Evolutionary conservation across 2,329 filamentous ascomycete genomes (phyloP).

Genomic region (Fusarium coicis): DNA sequence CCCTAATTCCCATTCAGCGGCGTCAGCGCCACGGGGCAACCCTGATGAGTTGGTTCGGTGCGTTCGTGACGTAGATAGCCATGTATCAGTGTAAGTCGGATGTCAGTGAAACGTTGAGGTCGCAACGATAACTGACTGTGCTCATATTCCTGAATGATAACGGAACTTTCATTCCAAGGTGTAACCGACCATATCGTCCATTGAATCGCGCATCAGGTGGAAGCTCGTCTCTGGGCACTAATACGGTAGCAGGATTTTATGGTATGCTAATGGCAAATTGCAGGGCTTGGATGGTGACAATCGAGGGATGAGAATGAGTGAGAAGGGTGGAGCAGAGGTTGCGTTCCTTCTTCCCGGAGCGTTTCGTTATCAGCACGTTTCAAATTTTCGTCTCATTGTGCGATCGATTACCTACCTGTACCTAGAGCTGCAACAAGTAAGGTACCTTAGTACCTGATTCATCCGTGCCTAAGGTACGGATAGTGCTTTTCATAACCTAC

Average conservation of each 20-base stretch:
- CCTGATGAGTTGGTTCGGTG: constrained; percentile 12
- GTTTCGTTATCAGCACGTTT: background rate
- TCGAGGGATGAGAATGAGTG: background rate
- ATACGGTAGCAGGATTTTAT: background rate
- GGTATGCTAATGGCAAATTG: background rate
- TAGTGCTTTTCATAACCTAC: background rate
- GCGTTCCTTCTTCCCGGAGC: background rate
- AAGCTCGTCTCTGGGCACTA: background rate
- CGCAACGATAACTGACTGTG: background rate
- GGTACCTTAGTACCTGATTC: background rate
- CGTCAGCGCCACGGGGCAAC: constrained; percentile 20
- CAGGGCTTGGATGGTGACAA: background rate
- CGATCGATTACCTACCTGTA: background rate
- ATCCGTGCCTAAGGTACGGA: background rate
- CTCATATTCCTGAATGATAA: background rate
- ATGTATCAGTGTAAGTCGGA: constrained; percentile 1
- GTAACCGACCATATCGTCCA: background rate
- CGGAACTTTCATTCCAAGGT: constrained; percentile 5
- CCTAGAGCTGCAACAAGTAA: background rate
- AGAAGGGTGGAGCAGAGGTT: background rate
- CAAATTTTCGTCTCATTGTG: background rate
- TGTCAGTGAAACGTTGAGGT: constrained; percentile 11
- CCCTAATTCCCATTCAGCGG: constrained; percentile 27
- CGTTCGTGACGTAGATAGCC: background rate
- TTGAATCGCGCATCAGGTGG: background rate